Evolutionary conservation across 345 rosid genomes (phyloP), one percentile per base, ranked within the genome.

Genomic region (Citrus reticulata): DNA sequence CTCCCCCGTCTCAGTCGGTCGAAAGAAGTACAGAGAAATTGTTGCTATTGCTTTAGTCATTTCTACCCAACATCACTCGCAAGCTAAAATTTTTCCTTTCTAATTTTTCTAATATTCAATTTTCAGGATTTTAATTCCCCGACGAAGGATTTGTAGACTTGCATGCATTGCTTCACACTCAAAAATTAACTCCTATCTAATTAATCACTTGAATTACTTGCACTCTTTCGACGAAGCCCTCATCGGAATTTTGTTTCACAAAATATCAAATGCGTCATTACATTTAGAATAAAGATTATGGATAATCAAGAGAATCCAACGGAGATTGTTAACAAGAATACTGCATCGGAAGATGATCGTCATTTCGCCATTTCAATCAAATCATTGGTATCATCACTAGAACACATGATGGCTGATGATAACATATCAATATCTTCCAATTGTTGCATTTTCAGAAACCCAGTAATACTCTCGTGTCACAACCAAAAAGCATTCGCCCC

Each of bases 381-480:
- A 11, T 24, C 57, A 24, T 19, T 65, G 62, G 74, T 34, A 29
- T 51, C 69, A 55, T 82, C 85, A 20, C 4, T 82, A 7, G 42
- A 57, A 34, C 16, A 8, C 2, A 68, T 78, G 82, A 54, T 79
- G 82, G 42, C 32, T 3, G 79, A 71, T 34, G 67, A 70, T 34
- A 71, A 65, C 16, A 13, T 71, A 11, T 57, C 25, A 42, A 69
- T 76, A 70, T 58, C 76, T 20, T 54, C 73, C 16, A 68, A 73
- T 17, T 37, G 51, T 2, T 77, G 83, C 77, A 74, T 79, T 42
- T 83, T 81, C 78, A 77, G 14, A 76, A 64, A 55, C 27, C 86
- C 88, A 3, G 6, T 29, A 25, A 79, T 81, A 24, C 85, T 83
- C 40, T 29, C 8, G 24, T 49, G 81, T 73, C 84, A 79, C 42